Conservation (phyloP, 2,329 filamentous ascomycete genomes). For the Bimuria novae-zelandiae region DNA sequence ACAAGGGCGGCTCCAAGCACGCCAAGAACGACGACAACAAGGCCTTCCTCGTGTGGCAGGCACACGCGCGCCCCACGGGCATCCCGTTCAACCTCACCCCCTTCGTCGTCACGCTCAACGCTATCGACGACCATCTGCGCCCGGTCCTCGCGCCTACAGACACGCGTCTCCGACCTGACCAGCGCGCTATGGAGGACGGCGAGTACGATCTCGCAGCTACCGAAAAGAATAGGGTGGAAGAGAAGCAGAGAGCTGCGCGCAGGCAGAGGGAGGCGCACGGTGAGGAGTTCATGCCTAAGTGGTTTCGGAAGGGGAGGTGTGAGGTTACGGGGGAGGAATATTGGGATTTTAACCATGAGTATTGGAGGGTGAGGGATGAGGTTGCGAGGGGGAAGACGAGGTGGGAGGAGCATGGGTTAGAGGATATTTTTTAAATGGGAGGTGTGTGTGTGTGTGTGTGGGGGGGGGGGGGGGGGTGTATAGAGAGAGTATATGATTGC, state of each 20-base stretch:
- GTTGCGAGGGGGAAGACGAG: slow-evolving; percentile 64
- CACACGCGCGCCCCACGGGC: slow-evolving; percentile 75
- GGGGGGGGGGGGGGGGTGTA: no score
- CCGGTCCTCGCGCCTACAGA: slow-evolving; percentile 88
- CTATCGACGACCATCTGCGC: slow-evolving; percentile 79
- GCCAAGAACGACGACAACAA: slow-evolving; percentile 66
- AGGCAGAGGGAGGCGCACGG: slow-evolving; percentile 74
- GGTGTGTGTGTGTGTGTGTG: not conserved
- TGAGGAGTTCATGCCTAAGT: slow-evolving; percentile 80
- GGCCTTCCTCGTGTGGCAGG: slow-evolving; percentile 92
- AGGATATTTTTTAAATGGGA: slow-evolving; percentile 70
- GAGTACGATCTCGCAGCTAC: slow-evolving; percentile 89
- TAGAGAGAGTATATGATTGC: no score
- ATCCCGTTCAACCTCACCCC: slow-evolving; percentile 98
- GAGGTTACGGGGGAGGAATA: slow-evolving; percentile 83
- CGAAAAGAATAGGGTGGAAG: slow-evolving; percentile 94
- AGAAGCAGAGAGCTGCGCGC: slow-evolving; percentile 81
- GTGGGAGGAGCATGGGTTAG: slow-evolving; percentile 68
- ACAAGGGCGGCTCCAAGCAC: slow-evolving; percentile 45
- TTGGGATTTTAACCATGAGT: slow-evolving; percentile 87
- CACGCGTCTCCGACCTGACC: slow-evolving; percentile 88
- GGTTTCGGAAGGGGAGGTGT: slow-evolving; percentile 78
- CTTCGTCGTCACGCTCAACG: slow-evolving; percentile 93
- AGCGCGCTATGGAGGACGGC: slow-evolving; percentile 98
- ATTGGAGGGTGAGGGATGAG: slow-evolving; percentile 77